Evolutionary conservation across 2,329 filamentous ascomycete genomes (phyloP).

Genomic region (Nemania diffusa): DNA sequence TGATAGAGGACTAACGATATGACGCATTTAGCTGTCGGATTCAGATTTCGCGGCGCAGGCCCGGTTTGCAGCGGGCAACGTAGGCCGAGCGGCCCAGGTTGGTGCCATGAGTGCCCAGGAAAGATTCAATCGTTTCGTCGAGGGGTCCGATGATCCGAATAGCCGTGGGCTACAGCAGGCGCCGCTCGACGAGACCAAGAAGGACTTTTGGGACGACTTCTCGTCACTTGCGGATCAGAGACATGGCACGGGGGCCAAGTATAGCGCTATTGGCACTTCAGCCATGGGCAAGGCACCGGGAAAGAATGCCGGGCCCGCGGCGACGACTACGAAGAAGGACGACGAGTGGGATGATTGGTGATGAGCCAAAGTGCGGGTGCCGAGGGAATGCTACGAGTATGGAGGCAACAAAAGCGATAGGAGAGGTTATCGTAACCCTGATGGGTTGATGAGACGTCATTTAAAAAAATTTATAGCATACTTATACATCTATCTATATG

Average conservation of each 20-base stretch:
- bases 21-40: constrained; percentile 73
- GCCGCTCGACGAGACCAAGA: constrained; percentile 71
- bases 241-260: constrained; percentile 51
- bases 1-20: constrained; percentile 14
- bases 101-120: constrained; percentile 81
- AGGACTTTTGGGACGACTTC: constrained; percentile 94
- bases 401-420: neutral
- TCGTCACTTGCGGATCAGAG: constrained; percentile 72
- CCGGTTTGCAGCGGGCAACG: constrained; percentile 70
- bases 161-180: constrained; percentile 47
- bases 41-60: constrained; percentile 79
- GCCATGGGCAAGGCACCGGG: constrained; percentile 66
- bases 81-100: constrained; percentile 72
- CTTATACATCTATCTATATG: constrained; percentile 9
- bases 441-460: constrained; percentile 63
- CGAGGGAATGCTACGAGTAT: neutral
- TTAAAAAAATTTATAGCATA: constrained; percentile 30
- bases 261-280: constrained; percentile 67
- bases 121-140: constrained; percentile 86
- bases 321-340: constrained; percentile 56
- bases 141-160: constrained; percentile 65
- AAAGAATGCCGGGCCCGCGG: constrained; percentile 46
- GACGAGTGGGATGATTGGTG: constrained; percentile 75
- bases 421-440: neutral
- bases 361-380: constrained; percentile 32